phyloP scores from a whole-genome alignment of 345 rosid genomes.

The Hirschfeldia incana region DNA sequence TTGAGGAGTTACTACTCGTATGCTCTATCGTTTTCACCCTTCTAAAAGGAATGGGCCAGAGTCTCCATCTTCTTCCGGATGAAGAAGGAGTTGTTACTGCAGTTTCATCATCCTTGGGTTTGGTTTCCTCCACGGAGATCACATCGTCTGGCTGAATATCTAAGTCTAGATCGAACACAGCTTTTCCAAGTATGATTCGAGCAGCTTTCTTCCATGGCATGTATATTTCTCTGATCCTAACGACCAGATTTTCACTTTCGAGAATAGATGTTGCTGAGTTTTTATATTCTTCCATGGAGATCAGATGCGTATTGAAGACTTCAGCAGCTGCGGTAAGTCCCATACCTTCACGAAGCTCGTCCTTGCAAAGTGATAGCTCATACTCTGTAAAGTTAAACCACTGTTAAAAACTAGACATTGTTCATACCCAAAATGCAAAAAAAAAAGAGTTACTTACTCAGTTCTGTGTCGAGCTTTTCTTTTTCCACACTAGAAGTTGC shows the following conservation, averaged over 20 bases:
- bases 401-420: constrained; percentile 29
- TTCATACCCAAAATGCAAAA: constrained; percentile 3
- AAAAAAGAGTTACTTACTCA: constrained; percentile 42
- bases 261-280: constrained; percentile 54
- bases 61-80: constrained; percentile 76
- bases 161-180: constrained; percentile 69
- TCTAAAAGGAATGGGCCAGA: constrained; percentile 84
- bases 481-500: constrained; percentile 35
- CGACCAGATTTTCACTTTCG: constrained; percentile 66
- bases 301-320: constrained; percentile 64
- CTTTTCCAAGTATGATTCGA: constrained; percentile 69
- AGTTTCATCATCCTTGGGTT: constrained; percentile 47
- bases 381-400: constrained; percentile 50
- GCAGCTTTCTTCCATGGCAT: constrained; percentile 85
- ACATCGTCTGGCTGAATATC: constrained; percentile 61
- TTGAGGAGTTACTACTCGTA: constrained; percentile 54
- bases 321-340: constrained; percentile 74
- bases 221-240: constrained; percentile 59
- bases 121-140: constrained; percentile 57
- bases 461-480: constrained; percentile 15
- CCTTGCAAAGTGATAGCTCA: constrained; percentile 84
- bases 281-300: constrained; percentile 64
- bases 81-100: constrained; percentile 46
- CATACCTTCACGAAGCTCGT: constrained; percentile 72
- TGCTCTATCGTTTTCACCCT: constrained; percentile 77